Evolutionary conservation across 2,329 filamentous ascomycete species (phyloP).

Genomic region (Arthrinium phaeospermum): DNA sequence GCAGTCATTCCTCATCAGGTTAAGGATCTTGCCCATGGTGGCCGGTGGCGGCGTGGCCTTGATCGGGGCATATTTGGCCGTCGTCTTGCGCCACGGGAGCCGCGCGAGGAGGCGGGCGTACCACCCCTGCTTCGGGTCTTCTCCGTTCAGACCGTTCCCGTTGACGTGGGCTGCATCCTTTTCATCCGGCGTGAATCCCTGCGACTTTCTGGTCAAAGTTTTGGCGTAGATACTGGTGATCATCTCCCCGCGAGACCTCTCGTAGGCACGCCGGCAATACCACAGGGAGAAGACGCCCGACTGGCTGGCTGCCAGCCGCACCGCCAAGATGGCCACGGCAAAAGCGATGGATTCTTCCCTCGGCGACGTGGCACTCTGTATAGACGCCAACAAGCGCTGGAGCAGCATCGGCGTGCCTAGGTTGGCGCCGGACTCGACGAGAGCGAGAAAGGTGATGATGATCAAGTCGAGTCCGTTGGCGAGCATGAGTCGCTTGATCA

Average conservation of each 20-base stretch:
- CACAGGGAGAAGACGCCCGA: conserved; percentile 73
- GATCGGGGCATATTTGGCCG: conserved; percentile 29
- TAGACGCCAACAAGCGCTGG: conserved; percentile 72
- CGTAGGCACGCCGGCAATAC: conserved; percentile 85
- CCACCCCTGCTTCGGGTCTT: conserved; percentile 31
- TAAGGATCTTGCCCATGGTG: conserved; percentile 89
- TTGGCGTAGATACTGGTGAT: conserved; percentile 87
- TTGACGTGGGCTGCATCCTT: conserved; percentile 28
- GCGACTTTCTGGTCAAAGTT: conserved; percentile 68
- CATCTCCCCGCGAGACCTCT: conserved; percentile 83
- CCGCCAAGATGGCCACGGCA: conserved; percentile 64
- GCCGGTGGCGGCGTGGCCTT: conserved; percentile 60
- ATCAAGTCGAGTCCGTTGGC: conserved; percentile 83
- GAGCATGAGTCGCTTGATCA: conserved; percentile 70
- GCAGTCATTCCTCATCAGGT: conserved; percentile 81
- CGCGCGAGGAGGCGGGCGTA: conserved; percentile 36
- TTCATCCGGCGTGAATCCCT: conserved; percentile 45
- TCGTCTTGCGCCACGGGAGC: conserved; percentile 32
- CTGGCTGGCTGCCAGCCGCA: conserved; percentile 68
- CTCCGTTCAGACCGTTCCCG: conserved; percentile 29
- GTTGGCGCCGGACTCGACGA: conserved; percentile 64
- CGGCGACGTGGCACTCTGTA: conserved; percentile 56
- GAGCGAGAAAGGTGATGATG: conserved; percentile 67
- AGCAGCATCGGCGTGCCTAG: conserved; percentile 70
- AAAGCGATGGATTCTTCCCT: conserved; percentile 67